These are phyloP conservation scores for Farysia itapuensis DNA, from an alignment of 1,284 basidiomycete genomes.

Conservation along the genomic window DNA sequence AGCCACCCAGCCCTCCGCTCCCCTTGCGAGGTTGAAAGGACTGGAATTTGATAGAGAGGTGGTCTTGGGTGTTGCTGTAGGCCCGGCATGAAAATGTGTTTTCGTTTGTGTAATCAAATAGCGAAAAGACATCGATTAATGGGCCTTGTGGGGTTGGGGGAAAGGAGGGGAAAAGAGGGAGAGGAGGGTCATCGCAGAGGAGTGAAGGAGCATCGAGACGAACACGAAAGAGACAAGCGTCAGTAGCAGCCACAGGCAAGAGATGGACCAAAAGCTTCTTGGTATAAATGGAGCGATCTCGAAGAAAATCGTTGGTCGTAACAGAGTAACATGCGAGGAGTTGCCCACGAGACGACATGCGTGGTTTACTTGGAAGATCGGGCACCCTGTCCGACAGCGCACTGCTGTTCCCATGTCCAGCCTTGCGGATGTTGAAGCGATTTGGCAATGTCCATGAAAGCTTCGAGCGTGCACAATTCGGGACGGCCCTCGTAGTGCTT, in stretches of 20 bases:
- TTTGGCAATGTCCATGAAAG: constrained; percentile 64
- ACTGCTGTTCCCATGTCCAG: constrained; percentile 48
- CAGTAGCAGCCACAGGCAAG: too few relatives aligned
- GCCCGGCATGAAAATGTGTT: constrained; percentile 53
- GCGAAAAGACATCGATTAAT: constrained; percentile 48
- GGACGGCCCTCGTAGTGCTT: constrained; percentile 73
- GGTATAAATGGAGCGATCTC: too few relatives aligned
- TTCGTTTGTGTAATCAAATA: constrained; percentile 15
- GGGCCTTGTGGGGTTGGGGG: constrained; percentile 14
- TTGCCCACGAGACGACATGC: too few relatives aligned
- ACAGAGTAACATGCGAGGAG: too few relatives aligned
- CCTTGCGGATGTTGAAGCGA: constrained; percentile 45
- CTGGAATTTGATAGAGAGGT: too few relatives aligned
- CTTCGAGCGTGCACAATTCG: constrained; percentile 74
- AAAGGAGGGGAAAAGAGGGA: background rate
- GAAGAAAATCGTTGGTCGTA: too few relatives aligned
- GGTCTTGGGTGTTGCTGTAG: constrained; percentile 22
- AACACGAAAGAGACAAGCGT: too few relatives aligned
- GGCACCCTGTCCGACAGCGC: constrained; percentile 31
- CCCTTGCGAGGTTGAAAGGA: too few relatives aligned
- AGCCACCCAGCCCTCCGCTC: background rate
- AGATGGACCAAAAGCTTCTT: too few relatives aligned
- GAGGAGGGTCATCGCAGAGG: background rate
- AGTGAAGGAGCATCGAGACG: too few relatives aligned
- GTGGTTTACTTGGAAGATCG: constrained; percentile 42